Base-by-base conservation (phyloP, 805 yeast genomes). In the Monosporozyma servazzii region DNA sequence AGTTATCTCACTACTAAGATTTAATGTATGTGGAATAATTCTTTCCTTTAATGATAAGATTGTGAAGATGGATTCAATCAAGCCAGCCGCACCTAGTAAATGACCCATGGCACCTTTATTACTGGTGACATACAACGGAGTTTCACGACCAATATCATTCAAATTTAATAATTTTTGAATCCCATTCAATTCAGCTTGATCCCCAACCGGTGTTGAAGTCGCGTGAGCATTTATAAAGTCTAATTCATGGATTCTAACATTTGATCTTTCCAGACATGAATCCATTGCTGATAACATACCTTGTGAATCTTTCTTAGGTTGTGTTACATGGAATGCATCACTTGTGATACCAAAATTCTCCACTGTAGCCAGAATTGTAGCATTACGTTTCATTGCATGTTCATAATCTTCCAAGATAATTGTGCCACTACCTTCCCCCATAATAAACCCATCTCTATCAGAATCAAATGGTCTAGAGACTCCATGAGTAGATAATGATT, bases 191-290 rank as follows among this genome's bases (percentile, higher is more conserved):
- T 93, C 99, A 0, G 96, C 93, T 18, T 80, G 70, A 62, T 93
- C 99, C 5, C 99, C 99, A 3, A 90, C 69, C 6, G 73, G 71
- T 0, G 99, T 93, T 0, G 96, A 87, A 0, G 99, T 93, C 0
- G 99, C 99, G 67, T 93, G 99, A 1, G 99, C 97, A 68, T 95
- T 93, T 47, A 93, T 75, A 62, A 89, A 93, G 45, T 78, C 88
- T 18, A 91, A 73, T 1, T 78, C 72, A 3, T 61, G 45, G 0
- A 81, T 75, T 1, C 64, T 63, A 1, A 83, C 52, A 0, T 73
- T 73, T 0, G 83, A 82, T 17, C 73, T 69, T 25, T 70, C 64
- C 25, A 90, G 55, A 0, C 98, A 96, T 76, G 78, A 77, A 47
- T 74, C 68, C 95, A 93, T 93, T 2, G 97, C 83, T 54, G 86